These are phyloP conservation scores for Termitomyces titanicus DNA, from an alignment of 768 basidiomycete genomes.

Conservation along the genomic window DNA sequence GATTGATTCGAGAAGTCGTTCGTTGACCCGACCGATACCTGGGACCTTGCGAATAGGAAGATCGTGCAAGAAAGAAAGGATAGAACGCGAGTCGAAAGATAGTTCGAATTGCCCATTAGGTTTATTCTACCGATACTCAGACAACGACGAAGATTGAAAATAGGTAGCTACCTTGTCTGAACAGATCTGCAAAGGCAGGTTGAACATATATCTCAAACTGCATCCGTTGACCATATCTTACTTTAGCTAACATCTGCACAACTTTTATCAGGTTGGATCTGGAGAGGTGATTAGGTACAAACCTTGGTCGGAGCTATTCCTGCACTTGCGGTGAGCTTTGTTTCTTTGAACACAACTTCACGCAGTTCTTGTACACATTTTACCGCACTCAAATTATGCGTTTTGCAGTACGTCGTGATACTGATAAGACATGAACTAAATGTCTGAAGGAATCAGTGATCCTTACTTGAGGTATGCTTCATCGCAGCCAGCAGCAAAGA, in stretches of 20 bases:
- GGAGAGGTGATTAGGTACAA: constrained; percentile 19
- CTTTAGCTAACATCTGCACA: constrained; percentile 86
- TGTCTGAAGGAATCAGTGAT: background rate
- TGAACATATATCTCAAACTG: background rate
- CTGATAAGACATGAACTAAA: constrained; percentile 31
- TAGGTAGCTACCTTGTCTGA: constrained; percentile 69
- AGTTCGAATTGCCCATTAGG: constrained; percentile 90
- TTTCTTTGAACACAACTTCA: constrained; percentile 67
- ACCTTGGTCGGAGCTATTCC: constrained; percentile 97
- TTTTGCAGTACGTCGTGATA: constrained; percentile 80
- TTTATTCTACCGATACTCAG: constrained; percentile 63
- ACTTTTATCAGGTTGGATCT: background rate
- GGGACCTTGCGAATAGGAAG: constrained; percentile 86
- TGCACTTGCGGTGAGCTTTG: constrained; percentile 86
- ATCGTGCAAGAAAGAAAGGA: constrained; percentile 74
- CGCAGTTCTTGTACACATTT: constrained; percentile 82
- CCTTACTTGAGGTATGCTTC: constrained; percentile 89
- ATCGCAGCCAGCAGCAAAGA: constrained; percentile 78
- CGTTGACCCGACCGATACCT: constrained; percentile 88
- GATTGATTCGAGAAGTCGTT: constrained; percentile 81
- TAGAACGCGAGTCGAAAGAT: constrained; percentile 55
- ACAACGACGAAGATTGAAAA: background rate
- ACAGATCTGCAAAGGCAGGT: constrained; percentile 60
- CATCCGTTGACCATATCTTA: constrained; percentile 25
- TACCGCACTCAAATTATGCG: constrained; percentile 57